Evolutionary conservation across 2,329 filamentous ascomycete species (phyloP).

Genomic region (Reticulascus tulasneorum): DNA sequence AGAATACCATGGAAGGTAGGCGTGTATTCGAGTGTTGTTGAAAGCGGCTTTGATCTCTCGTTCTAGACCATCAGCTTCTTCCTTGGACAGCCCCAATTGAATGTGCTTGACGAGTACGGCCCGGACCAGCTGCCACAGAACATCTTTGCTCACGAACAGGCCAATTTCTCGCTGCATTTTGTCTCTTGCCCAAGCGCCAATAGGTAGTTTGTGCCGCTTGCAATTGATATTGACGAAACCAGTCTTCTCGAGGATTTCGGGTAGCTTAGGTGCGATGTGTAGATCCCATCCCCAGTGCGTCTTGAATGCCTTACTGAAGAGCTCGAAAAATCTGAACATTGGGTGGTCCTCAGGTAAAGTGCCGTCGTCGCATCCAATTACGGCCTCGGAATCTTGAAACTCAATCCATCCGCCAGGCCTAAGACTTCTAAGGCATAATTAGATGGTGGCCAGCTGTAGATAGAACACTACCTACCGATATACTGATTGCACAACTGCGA

Average conservation of each 20-base stretch:
- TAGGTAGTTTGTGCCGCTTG: slow-evolving; percentile 24
- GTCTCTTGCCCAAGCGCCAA: slow-evolving; percentile 35
- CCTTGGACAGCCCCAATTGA: slow-evolving; percentile 25
- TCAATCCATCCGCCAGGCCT: slow-evolving; percentile 37
- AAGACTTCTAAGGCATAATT: slow-evolving; percentile 22
- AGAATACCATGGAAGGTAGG: slow-evolving; percentile 29
- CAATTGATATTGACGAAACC: slow-evolving; percentile 32
- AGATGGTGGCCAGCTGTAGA: slow-evolving; percentile 1
- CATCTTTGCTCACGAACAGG: slow-evolving; percentile 28
- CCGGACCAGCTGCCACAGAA: slow-evolving; percentile 27
- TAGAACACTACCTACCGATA: slow-evolving; percentile 29
- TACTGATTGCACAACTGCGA: slow-evolving; percentile 41
- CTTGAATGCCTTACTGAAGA: slow-evolving; percentile 26
- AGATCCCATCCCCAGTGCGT: slow-evolving; percentile 31
- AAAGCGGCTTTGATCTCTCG: slow-evolving; percentile 26
- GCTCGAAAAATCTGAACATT: slow-evolving; percentile 22
- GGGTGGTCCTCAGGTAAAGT: slow-evolving; percentile 13
- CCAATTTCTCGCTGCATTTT: slow-evolving; percentile 31
- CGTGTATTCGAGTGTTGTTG: slow-evolving; percentile 27
- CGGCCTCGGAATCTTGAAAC: slow-evolving; percentile 29
- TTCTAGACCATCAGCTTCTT: slow-evolving; percentile 28
- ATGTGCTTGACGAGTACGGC: slow-evolving; percentile 27
- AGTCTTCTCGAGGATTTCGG: slow-evolving; percentile 21
- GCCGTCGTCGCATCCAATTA: slow-evolving; percentile 28
- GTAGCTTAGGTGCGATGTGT: slow-evolving; percentile 22